These are phyloP conservation scores for Cutaneotrichosporon mucoides DNA, from an alignment of 1,284 basidiomycete species.

Conservation along the genomic window DNA sequence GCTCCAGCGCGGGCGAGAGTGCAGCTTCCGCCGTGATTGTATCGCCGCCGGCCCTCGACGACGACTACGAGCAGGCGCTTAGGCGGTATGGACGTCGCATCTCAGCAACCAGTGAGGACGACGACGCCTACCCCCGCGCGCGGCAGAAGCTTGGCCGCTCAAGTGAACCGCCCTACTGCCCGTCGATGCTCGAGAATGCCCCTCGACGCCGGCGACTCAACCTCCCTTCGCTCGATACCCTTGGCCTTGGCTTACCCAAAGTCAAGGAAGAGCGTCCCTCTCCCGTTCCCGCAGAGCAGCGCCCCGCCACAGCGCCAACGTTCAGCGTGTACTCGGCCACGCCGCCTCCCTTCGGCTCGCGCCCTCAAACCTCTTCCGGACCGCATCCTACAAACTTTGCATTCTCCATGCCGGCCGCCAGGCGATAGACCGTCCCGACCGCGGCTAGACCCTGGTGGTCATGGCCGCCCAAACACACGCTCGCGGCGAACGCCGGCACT, in stretches of 20 bases:
- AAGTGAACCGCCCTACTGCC: not conserved
- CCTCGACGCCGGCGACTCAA: not conserved
- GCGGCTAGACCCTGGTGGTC: too few species aligned
- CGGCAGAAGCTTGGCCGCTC: not conserved
- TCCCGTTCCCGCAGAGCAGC: conserved; percentile 6
- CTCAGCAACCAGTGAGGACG: conserved; percentile 1
- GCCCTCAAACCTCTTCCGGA: not conserved
- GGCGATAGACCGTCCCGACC: not conserved
- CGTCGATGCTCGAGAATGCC: not conserved
- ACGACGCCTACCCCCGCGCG: not conserved
- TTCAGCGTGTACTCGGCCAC: conserved; percentile 6
- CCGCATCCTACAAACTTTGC: not conserved
- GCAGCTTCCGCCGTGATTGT: not conserved
- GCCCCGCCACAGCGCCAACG: conserved; percentile 29
- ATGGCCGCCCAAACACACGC: too few species aligned
- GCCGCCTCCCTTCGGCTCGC: not conserved
- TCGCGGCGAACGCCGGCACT: too few species aligned
- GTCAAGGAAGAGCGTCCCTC: conserved; percentile 16
- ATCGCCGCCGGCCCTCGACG: not conserved
- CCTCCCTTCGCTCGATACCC: conserved; percentile 35
- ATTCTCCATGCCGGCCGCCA: not conserved
- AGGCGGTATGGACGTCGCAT: not conserved
- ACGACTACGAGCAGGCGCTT: not conserved
- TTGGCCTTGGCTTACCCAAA: conserved; percentile 34
- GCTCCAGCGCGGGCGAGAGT: not conserved